phyloP scores from a whole-genome alignment of 306 rosid species.

The Quercus glauca region DNA sequence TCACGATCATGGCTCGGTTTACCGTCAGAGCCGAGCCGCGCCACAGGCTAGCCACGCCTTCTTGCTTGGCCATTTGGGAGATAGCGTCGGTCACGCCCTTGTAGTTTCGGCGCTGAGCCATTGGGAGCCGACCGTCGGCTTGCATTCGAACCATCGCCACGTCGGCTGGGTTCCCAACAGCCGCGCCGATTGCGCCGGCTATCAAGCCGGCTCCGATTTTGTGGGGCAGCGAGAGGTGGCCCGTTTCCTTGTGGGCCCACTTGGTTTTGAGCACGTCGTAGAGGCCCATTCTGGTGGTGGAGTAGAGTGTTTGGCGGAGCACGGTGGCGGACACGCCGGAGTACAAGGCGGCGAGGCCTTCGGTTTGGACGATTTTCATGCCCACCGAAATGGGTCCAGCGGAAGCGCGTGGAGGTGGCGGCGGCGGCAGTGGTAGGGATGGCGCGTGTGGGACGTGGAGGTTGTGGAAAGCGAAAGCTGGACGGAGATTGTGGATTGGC shows the following conservation, averaged over 20 bases:
- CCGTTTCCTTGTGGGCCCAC: conserved; percentile 57
- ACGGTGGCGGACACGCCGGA: conserved; percentile 80
- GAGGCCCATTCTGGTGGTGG: conserved; percentile 86
- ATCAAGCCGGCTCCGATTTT: conserved; percentile 62
- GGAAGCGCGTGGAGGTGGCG: background rate
- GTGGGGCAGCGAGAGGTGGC: conserved; percentile 34
- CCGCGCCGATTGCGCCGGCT: conserved; percentile 79
- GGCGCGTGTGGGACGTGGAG: conserved; percentile 17
- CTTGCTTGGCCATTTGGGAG: conserved; percentile 49
- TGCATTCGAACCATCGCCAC: conserved; percentile 95
- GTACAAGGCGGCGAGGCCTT: conserved; percentile 58
- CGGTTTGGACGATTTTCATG: conserved; percentile 35
- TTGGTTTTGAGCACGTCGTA: conserved; percentile 62
- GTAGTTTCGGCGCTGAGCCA: conserved; percentile 60
- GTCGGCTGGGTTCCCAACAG: conserved; percentile 85
- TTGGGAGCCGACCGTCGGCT: conserved; percentile 83
- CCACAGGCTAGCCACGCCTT: conserved; percentile 78
- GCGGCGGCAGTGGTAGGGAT: conserved; percentile 1
- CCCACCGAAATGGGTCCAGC: conserved; percentile 60
- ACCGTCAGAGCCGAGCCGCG: conserved; percentile 86
- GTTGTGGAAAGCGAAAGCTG: conserved; percentile 42
- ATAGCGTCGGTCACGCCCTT: conserved; percentile 72
- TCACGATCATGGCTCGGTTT: conserved; percentile 92
- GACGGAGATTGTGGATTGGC: conserved; percentile 43
- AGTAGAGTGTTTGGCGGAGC: conserved; percentile 75